Base-by-base conservation (phyloP, 805 yeast species). In the Candida andamanensis region DNA sequence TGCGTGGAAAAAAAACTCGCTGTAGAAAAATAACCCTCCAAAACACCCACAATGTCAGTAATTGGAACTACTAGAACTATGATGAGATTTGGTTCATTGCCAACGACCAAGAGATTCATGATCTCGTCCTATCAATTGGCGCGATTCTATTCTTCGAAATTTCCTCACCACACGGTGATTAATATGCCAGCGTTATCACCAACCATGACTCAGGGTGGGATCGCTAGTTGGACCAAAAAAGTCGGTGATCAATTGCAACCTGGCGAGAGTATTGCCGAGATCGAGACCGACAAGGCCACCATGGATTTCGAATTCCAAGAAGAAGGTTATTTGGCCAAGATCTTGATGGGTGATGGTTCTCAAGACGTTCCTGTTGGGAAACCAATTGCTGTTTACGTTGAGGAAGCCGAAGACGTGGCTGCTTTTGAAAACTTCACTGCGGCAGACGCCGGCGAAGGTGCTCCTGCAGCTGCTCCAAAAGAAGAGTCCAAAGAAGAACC, bases 151-250 rank as follows among this genome's bases (percentile, higher is more conserved):
- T 53, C 69, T 16, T 59, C 69, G 18, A 63, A 65, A 45, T 85
- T 76, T 64, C 95, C 95, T 21, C 61, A 78, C 14, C 97, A 92
- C 63, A 77, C 83, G 39, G 79, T 92, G 53, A 86, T 92, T 50
- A 81, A 80, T 58, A 92, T 92, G 98, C 99, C 98, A 29, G 98
- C 99, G 7, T 70, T 92, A 51, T 90, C 97, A n/a, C 98, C 99
- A 45, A 92, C 99, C 33, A 92, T 92, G 99, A 84, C 96, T 40
- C 90, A 85, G 56, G 98, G 98, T 57, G 81, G 78, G 60, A 69
- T 92, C 44, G 90, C 90, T 24, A 69, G 76, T 38, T 92, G 98
- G 98, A 74, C 78, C 56, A 92, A 89, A 69, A 62, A 74, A 27
- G 85, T 80, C 23, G 98, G 98, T 53, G 98, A 92, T 58, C 64